Conservation (phyloP, 768 basidiomycete genomes). For the Mycena latifolia region DNA sequence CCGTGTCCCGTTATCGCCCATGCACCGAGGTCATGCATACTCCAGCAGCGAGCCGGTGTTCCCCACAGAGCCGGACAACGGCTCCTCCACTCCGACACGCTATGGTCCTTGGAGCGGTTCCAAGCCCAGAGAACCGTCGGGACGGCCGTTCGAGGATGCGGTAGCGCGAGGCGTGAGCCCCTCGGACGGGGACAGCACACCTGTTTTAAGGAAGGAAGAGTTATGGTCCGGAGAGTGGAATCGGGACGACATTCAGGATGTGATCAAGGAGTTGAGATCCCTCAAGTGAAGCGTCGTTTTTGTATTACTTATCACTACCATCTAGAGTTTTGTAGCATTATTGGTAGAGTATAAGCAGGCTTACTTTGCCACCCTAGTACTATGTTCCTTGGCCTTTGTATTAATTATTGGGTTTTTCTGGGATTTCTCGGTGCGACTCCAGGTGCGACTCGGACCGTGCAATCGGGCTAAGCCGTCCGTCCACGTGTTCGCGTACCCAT, state of each 20-base stretch:
- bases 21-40: constrained; percentile 22
- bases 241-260: constrained; percentile 34
- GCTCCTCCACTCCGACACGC: constrained; percentile 4
- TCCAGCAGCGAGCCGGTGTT: constrained; percentile 29
- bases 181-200: constrained; percentile 14
- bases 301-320: background rate
- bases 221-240: constrained; percentile 35
- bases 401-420: background rate
- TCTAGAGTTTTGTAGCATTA: constrained; percentile 23
- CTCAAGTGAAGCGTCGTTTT: constrained; percentile 17
- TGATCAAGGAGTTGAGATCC: constrained; percentile 28
- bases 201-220: constrained; percentile 28
- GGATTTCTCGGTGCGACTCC: too few species aligned
- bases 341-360: constrained; percentile 13
- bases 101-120: constrained; percentile 22
- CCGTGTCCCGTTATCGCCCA: constrained; percentile 10
- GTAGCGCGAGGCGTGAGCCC: background rate
- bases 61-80: background rate
- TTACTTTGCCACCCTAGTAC: constrained; percentile 1
- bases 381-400: background rate
- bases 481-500: background rate
- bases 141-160: constrained; percentile 28
- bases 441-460: too few species aligned
- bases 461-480: too few species aligned
- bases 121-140: constrained; percentile 9